phyloP scores from a whole-genome alignment of 208 protist species.

The Naegleria lovaniensis region DNA sequence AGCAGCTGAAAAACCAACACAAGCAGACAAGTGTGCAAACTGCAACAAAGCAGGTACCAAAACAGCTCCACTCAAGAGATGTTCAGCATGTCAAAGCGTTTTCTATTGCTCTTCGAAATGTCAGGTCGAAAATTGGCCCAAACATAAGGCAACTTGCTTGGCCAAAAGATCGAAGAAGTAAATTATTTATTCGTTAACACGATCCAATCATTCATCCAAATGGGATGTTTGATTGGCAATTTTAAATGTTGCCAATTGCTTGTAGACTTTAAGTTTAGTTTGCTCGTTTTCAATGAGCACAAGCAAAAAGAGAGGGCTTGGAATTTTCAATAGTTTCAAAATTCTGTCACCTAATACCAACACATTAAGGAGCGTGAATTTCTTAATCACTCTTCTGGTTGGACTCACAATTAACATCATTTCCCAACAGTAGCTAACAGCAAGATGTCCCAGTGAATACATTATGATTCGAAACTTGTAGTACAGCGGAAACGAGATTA shows the following conservation, averaged over 20 bases:
- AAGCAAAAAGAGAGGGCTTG: background rate
- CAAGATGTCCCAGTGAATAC: background rate
- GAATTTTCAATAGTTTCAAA: background rate
- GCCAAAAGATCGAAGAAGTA: too few relatives aligned
- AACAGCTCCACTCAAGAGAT: background rate
- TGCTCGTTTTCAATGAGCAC: background rate
- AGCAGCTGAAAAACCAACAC: background rate
- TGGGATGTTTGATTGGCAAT: background rate
- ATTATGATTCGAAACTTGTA: background rate
- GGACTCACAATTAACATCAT: constrained; percentile 20
- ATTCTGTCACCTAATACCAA: background rate
- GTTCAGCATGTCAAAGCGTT: background rate
- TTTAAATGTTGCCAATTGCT: background rate
- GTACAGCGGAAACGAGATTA: background rate
- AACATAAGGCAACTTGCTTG: background rate
- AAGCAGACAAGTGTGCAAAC: background rate
- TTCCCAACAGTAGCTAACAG: background rate
- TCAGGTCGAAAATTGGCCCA: background rate
- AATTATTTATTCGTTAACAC: background rate
- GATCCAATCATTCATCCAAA: background rate
- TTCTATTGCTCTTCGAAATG: background rate
- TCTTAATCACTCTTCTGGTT: background rate
- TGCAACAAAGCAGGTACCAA: background rate
- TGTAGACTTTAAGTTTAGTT: background rate
- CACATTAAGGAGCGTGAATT: background rate